Evolutionary conservation across 306 rosid genomes (phyloP).

Genomic region (Elaeagnus macrophylla): DNA sequence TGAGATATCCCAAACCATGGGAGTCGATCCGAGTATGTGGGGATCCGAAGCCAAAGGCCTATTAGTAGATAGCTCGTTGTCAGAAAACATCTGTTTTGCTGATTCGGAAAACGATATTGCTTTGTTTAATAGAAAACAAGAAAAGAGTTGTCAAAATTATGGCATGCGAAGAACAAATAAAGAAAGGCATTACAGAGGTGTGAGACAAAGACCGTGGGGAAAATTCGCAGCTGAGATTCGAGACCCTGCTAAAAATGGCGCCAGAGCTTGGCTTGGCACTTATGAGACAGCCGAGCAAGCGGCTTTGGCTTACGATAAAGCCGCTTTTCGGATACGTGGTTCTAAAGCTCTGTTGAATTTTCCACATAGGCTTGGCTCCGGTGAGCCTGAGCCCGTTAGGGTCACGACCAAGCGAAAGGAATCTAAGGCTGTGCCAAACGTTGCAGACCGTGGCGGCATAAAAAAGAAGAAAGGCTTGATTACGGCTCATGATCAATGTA

Average conservation of each 20-base stretch:
- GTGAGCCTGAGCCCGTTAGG: conserved; percentile 40
- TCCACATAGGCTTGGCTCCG: conserved; percentile 41
- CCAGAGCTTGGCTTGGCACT: conserved; percentile 56
- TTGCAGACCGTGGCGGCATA: neutral
- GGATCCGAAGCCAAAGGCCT: neutral
- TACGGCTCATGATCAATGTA: conserved; percentile 3
- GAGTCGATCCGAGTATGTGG: neutral
- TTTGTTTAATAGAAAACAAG: neutral
- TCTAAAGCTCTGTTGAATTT: conserved; percentile 53
- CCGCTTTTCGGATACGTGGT: conserved; percentile 46
- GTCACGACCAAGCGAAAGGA: conserved; percentile 36
- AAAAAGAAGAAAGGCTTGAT: conserved; percentile 22
- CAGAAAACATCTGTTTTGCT: neutral
- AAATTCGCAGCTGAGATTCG: conserved; percentile 54
- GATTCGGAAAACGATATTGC: neutral
- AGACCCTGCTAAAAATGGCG: conserved; percentile 45
- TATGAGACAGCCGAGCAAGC: conserved; percentile 57
- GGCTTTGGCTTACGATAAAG: conserved; percentile 51
- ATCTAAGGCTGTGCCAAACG: conserved; percentile 3
- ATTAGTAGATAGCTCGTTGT: neutral
- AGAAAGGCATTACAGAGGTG: conserved; percentile 41
- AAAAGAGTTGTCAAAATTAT: neutral
- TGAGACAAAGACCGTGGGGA: conserved; percentile 50
- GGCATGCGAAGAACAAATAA: neutral
- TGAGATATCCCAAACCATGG: neutral